phyloP scores from a whole-genome alignment of 2,329 filamentous ascomycete species.

The Hirsutella minnesotensis region DNA sequence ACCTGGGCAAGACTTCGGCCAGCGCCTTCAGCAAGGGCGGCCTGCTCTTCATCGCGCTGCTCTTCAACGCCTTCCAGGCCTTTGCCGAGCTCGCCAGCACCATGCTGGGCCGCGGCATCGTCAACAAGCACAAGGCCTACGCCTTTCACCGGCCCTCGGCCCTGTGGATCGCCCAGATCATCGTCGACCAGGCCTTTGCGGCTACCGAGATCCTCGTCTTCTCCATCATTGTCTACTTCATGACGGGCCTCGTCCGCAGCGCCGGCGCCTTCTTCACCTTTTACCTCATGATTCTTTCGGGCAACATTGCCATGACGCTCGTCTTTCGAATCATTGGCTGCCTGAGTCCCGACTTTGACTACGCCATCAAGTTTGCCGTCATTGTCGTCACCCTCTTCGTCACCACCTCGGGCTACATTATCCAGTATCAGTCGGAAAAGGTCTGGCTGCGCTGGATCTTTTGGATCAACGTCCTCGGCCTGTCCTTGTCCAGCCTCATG shows the following conservation, averaged over 20 bases:
- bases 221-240: conserved; percentile 68
- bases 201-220: conserved; percentile 61
- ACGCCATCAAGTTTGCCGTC: conserved; percentile 72
- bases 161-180: conserved; percentile 72
- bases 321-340: conserved; percentile 69
- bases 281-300: conserved; percentile 56
- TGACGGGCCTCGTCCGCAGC: conserved; percentile 57
- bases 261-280: conserved; percentile 70
- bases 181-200: conserved; percentile 65
- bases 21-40: conserved; percentile 74
- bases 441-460: conserved; percentile 73
- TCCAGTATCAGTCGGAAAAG: conserved; percentile 64
- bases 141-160: conserved; percentile 75
- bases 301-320: conserved; percentile 62
- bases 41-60: conserved; percentile 65
- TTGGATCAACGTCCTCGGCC: conserved; percentile 63
- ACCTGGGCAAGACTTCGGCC: conserved; percentile 51
- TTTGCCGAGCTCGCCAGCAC: conserved; percentile 66
- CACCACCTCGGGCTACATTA: conserved; percentile 70
- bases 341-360: conserved; percentile 69
- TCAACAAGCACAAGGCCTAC: conserved; percentile 77
- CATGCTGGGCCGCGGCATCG: conserved; percentile 64
- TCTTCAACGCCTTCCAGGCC: conserved; percentile 83
- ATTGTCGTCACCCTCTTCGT: conserved; percentile 74
- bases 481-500: conserved; percentile 71